phyloP scores from a whole-genome alignment of 495 filamentous ascomycete species.

The Aspergillus olivimuriae region DNA sequence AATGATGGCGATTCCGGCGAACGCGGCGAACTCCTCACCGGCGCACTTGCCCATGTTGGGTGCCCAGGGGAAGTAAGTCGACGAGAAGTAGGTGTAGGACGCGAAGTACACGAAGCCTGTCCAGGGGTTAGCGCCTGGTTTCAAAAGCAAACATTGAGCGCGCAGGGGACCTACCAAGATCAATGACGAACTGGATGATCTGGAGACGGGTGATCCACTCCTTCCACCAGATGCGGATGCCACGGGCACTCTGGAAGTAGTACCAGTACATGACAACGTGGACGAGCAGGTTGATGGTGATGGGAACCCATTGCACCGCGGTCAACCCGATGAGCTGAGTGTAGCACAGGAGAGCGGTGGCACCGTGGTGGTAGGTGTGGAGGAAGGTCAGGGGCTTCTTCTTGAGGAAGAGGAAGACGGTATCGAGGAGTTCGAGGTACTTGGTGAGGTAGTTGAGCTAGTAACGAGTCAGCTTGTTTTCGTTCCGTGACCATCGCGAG shows the following conservation, averaged over 20 bases:
- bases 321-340: slow-evolving; percentile 64
- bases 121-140: slow-evolving; percentile 10
- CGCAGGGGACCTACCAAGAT: slow-evolving; percentile 39
- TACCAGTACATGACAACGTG: slow-evolving; percentile 70
- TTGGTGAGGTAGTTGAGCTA: slow-evolving; percentile 71
- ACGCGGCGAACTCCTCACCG: slow-evolving; percentile 95
- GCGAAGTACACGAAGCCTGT: slow-evolving; percentile 90
- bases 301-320: slow-evolving; percentile 62
- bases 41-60: slow-evolving; percentile 82
- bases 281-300: slow-evolving; percentile 60
- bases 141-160: not conserved
- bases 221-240: slow-evolving; percentile 57
- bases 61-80: slow-evolving; percentile 80
- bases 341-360: slow-evolving; percentile 65
- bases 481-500: not conserved
- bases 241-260: slow-evolving; percentile 56
- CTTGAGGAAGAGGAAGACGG: slow-evolving; percentile 65
- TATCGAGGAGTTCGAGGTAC: slow-evolving; percentile 64
- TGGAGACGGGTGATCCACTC: slow-evolving; percentile 54
- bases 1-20: slow-evolving; percentile 86
- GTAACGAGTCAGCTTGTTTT: slow-evolving; percentile 3
- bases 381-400: slow-evolving; percentile 75
- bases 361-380: slow-evolving; percentile 71
- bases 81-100: slow-evolving; percentile 91
- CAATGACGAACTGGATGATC: slow-evolving; percentile 54